Conservation (phyloP, 768 basidiomycete genomes). For the Leccinum obscurum region DNA sequence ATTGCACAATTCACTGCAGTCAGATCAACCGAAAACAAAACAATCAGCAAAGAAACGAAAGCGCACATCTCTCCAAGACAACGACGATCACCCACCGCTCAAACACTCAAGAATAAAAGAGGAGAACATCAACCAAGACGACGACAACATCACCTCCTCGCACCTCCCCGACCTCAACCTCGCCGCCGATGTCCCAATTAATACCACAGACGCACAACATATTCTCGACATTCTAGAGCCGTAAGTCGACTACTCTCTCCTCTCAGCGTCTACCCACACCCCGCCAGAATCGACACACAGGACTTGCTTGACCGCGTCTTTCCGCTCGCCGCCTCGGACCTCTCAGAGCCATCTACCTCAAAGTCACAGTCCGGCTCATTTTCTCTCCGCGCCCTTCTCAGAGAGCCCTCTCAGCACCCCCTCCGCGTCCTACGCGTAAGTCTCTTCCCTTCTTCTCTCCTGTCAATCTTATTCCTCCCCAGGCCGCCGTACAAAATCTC, state of each 20-base stretch:
- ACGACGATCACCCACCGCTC: constrained; percentile 47
- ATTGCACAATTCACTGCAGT: constrained; percentile 33
- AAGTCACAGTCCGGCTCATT: constrained; percentile 34
- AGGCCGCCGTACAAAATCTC: constrained; percentile 68
- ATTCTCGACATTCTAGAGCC: constrained; percentile 61
- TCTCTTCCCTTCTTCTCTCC: constrained; percentile 23
- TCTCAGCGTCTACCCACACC: neutral
- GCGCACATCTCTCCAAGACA: constrained; percentile 42
- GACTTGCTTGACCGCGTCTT: constrained; percentile 81
- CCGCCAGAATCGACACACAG: constrained; percentile 63
- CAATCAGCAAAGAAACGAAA: constrained; percentile 64
- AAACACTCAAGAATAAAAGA: constrained; percentile 51
- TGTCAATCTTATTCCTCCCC: constrained; percentile 5
- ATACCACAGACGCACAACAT: constrained; percentile 45
- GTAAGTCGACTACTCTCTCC: constrained; percentile 34
- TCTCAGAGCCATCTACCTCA: constrained; percentile 43
- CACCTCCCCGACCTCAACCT: constrained; percentile 32
- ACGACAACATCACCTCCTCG: constrained; percentile 21
- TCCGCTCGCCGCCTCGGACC: constrained; percentile 45
- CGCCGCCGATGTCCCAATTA: constrained; percentile 50
- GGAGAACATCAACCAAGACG: constrained; percentile 26
- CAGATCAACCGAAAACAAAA: constrained; percentile 33
- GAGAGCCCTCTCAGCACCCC: constrained; percentile 51
- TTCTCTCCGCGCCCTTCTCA: constrained; percentile 59
- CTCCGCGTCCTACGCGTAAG: constrained; percentile 58